Percentiles rank a stretch among this genome's conserved stretches.
phyloP scores from a whole-genome alignment of 2,329 filamentous ascomycete genomes.

The Arthrobotrys sinensis region DNA sequence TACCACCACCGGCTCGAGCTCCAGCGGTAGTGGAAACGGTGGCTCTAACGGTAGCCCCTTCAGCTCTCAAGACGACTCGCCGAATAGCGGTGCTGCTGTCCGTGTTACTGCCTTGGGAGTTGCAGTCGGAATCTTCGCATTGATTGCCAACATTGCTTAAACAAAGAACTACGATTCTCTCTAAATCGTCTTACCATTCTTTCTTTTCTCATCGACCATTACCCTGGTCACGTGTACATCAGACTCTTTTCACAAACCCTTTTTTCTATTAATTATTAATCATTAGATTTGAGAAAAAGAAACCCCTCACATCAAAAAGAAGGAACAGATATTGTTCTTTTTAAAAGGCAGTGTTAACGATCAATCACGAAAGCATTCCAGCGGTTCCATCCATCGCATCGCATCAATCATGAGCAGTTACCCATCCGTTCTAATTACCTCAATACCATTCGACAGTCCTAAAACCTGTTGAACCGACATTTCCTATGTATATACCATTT shows the following conservation, averaged over 20 bases:
- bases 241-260: constrained; percentile 14
- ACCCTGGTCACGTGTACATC: constrained; percentile 33
- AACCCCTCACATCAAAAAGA: constrained; percentile 4
- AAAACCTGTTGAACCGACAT: not conserved
- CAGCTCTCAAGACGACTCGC: constrained; percentile 42
- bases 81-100: constrained; percentile 30
- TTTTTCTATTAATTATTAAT: constrained; percentile 34
- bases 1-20: constrained; percentile 12
- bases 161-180: not conserved
- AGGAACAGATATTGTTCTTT: constrained; percentile 1
- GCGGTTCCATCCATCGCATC: constrained; percentile 1
- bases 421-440: constrained; percentile 3
- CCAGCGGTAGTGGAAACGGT: constrained; percentile 5
- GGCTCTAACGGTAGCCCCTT: constrained; percentile 55
- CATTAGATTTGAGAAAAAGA: constrained; percentile 21
- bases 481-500: constrained; percentile 11
- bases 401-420: constrained; percentile 7
- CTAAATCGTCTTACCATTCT: not conserved
- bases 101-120: constrained; percentile 35
- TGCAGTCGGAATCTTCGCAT: constrained; percentile 40
- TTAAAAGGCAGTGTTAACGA: constrained; percentile 28
- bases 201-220: constrained; percentile 24
- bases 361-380: constrained; percentile 25
- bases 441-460: not conserved
- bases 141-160: constrained; percentile 57